Base-by-base conservation (phyloP, 2,329 filamentous ascomycete species). In the Neobulgaria alba region DNA sequence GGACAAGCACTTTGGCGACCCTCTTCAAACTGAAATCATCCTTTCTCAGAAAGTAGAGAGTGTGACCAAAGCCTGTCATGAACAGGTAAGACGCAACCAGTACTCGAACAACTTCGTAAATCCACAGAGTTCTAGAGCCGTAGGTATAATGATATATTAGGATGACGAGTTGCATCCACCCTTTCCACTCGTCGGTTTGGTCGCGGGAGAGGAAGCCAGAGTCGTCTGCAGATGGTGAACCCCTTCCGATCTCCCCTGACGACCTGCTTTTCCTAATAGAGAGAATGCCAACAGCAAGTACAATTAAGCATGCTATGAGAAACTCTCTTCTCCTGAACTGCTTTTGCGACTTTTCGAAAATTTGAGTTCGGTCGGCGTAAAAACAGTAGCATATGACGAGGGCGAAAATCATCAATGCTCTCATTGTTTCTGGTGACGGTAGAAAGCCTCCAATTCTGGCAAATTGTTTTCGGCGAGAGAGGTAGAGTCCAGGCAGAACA, bases 171-270 rank as follows among this genome's bases (percentile, higher is more conserved):
- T 80, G 76, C 72, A 82, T 77, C 66, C 75, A 72, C 2, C 79
- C 79, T 60, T 80, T 82, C 69, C 76, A 79, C 55, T 82, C 79
- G 46, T 80, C 69, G 0, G 72, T 74, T 49, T 80, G 73, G 33
- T 70, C 64, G 37, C 76, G 66, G 1, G 70, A 66, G 4, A 80
- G 59, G 39, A 73, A 69, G 1, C 58, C 58, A 29, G 62, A 55
- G 36, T 61, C 58, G 2, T 32, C 17, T 17, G 32, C 10, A n/a
- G 38, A 33, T 7, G 17, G 18, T 17, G 36, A 29, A 12, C 29
- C 23, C 29, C 45, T 48, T 15, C 26, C 29, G 3, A 14, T 36
- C 5, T 42, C n/a, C 3, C 15, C 30, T 20, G 35, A 21, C 17
- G 34, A 17, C 15, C 46, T 38, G n/a, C 42, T 45, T 23, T 48